Evolutionary conservation across 129 eudicot species (phyloP), one percentile per base, ranked within the genome.

Genomic region (Sambucus nigra): DNA sequence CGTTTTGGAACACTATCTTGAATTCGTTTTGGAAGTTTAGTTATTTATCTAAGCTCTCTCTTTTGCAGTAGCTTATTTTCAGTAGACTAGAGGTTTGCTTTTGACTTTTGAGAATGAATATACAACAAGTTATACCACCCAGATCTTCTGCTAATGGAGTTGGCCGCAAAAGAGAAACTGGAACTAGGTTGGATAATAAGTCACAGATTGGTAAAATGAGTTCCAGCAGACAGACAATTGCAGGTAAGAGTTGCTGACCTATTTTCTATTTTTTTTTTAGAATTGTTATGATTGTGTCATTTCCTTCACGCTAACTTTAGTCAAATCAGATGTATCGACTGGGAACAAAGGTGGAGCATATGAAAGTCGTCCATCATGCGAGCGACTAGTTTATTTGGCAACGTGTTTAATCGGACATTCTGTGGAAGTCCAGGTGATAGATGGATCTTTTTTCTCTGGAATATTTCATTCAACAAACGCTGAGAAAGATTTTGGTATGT

Each of bases 401-500:
- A 63, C 95, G 54, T 79, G 94, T 62, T 80, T 91, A 50, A 77
- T 91, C 54, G 99, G 99, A 59, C 99, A 82, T 58, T 86, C 82
- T 29, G 95, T 91, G 60, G 95, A 91, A 51, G 93, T 91, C 63
- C 99, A 91, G 69, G 87, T 86, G 67, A 32, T 53, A 46, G 92
- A 91, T 78, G 99, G 99, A 48, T 79, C 99, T 65, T 57, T 82
- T 13, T 79, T 59, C 67, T 71, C 89, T 57, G 95, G 99, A 69
- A 70, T 91, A 61, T 86, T 86, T 52, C 95, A 91, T 53, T 78
- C 95, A 2, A 73, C 83, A 46, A 76, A 85, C 55, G 67, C 94
- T 31, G 95, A 91, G 53, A 84, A 71, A 70, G 94, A 91, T 80
- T 91, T 91, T 48, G 99, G 99, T 91, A 86, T 48, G 76, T 70